Evolutionary conservation across 352 stramenopile species (phyloP).

Genomic region (Globisporangium parvum): DNA sequence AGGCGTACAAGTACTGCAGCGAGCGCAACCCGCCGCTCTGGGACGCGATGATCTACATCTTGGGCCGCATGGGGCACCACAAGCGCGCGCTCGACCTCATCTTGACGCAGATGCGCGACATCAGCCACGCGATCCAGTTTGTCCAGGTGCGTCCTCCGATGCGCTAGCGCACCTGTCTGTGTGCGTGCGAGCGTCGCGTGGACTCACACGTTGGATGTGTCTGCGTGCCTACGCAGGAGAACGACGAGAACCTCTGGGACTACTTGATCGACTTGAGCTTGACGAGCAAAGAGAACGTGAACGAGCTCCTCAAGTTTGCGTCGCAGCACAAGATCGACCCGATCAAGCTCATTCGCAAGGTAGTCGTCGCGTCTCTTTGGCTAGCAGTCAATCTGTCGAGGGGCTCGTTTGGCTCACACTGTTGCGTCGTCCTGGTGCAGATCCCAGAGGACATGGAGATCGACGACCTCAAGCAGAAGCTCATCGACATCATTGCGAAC

Average conservation of each 20-base stretch:
- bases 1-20: slow-evolving; percentile 79
- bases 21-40: slow-evolving; percentile 65
- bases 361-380: too few species aligned
- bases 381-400: too few species aligned
- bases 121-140: slow-evolving; percentile 81
- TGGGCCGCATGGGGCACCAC: slow-evolving; percentile 82
- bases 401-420: too few species aligned
- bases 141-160: slow-evolving; percentile 32
- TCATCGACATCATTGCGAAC: slow-evolving; percentile 73
- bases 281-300: slow-evolving; percentile 68
- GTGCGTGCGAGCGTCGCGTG: background rate
- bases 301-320: slow-evolving; percentile 64
- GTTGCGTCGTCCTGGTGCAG: slow-evolving; percentile 16
- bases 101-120: slow-evolving; percentile 70
- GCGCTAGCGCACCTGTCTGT: background rate
- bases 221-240: slow-evolving; percentile 25
- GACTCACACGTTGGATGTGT: background rate
- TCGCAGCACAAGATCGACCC: slow-evolving; percentile 81
- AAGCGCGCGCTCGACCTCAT: slow-evolving; percentile 82
- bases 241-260: slow-evolving; percentile 73
- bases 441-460: slow-evolving; percentile 83
- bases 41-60: slow-evolving; percentile 86
- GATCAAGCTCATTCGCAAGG: slow-evolving; percentile 81
- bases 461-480: slow-evolving; percentile 72
- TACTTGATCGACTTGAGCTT: slow-evolving; percentile 81